Conservation (phyloP, 352 stramenopile species). For the Globisporangium cylindrosporum region DNA sequence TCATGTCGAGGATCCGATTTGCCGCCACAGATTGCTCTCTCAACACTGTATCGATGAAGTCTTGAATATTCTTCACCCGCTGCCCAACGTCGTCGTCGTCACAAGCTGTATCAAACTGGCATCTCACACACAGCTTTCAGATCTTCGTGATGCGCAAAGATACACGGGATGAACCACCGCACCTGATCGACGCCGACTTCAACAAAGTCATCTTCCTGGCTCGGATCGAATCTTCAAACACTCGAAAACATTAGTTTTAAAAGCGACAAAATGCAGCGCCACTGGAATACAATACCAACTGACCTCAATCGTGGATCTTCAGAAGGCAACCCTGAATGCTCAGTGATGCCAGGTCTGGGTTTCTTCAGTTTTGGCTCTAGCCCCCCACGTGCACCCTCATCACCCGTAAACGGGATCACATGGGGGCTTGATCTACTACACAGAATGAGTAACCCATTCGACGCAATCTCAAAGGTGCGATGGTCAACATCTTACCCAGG, state of each 20-base stretch:
- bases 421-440: conserved; percentile 6
- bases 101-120: conserved; percentile 5
- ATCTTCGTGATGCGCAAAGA: neutral
- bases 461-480: neutral
- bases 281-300: neutral
- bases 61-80: conserved; percentile 16
- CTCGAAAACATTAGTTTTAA: neutral
- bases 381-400: neutral
- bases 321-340: neutral
- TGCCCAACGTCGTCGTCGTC: conserved; percentile 9
- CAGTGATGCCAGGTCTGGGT: neutral
- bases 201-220: conserved; percentile 7
- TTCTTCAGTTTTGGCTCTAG: conserved; percentile 11
- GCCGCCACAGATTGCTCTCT: neutral
- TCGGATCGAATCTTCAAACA: conserved; percentile 13
- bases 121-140: neutral
- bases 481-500: neutral
- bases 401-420: conserved; percentile 14
- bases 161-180: neutral
- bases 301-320: conserved; percentile 7
- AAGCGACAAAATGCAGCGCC: neutral
- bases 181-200: conserved; percentile 13
- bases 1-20: conserved; percentile 15
- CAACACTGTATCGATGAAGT: conserved; percentile 13
- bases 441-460: neutral